Evolutionary conservation across 2,329 filamentous ascomycete genomes (phyloP), one percentile per base, ranked within the genome.

Genomic region (Chaetomiaceae sp.): DNA sequence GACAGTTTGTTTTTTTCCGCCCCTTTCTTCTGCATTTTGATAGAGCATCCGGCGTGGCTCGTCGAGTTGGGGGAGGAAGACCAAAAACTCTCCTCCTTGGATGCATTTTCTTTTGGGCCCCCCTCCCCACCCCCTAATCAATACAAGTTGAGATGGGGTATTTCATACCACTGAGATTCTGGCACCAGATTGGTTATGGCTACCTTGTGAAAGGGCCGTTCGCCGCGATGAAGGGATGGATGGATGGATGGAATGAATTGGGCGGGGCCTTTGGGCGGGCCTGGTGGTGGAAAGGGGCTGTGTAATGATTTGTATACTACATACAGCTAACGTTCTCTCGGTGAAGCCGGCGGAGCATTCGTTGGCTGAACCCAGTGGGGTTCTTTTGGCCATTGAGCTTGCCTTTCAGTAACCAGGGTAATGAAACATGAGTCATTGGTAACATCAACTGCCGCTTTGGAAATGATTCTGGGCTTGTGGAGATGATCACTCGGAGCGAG

Each of bases 251-350:
- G 21, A 19, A 31, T 37, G 31, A 13, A 20, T 30, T 45, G 43
- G 34, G 13, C 21, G 8, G 35, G 25, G 25, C 25, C 25, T 10
- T 10, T 10, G 10, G 25, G 25, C 25, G 25, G 25, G n/a, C 10
- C 6, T 27, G 25, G 10, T 7, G 25, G 25, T 27, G 25, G 30
- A 13, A n/a, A 33, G 37, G 16, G 10, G 34, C 37, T 42, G 48
- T 45, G 48, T 51, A 51, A 51, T 51, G 48, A 51, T 40, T 44
- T 51, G 48, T 51, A 51, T 38, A 51, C 17, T 51, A 46, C 27
- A 5, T 34, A 33, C 30, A 33, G 30, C 10, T 27, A 27, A 27
- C 2, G 6, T 27, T 27, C 25, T 6, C 25, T 27, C 10, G 25
- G 25, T 27, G 25, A 27, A 27, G n/a, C n/a, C n/a, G n/a, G n/a